Evolutionary conservation across 306 rosid genomes (phyloP), one percentile per base, ranked within the genome.

Genomic region (Begonia fuchsioides): DNA sequence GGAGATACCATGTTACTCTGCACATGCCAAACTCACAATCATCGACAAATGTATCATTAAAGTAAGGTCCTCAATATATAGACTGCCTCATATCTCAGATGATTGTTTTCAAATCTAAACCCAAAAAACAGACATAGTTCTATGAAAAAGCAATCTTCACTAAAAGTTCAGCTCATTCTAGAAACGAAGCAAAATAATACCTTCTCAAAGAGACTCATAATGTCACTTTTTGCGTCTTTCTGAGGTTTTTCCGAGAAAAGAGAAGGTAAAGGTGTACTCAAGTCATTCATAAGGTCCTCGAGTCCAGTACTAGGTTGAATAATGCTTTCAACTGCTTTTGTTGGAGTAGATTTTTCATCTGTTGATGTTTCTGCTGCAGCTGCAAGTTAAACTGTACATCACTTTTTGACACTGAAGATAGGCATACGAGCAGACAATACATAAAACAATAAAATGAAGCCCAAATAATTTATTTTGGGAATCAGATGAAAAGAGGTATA

Each of bases 161-260:
- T 26, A 6, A 26, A 26, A 5, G 35, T 26, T 26, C 35, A 26
- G 35, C 8, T 26, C 35, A 26, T 5, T 26, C 35, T 8, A 26
- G 35, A 26, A 26, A 26, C 8, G 35, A 26, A 26, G 35, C 35
- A 26, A 26, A 26, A 2, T 26, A 26, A 26, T 55, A 92, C 98
- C 98, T 86, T 92, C 71, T 92, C 98, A 62, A 92, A 92, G 63
- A 92, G 98, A 81, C 94, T 79, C 98, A 92, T 82, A 51, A 92
- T 92, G 64, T 86, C 96, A 68, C 72, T 82, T 82, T 86, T 92
- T 17, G 79, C 69, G 39, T 86, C 98, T 66, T 85, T 86, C 56
- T 62, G 74, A 12, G 83, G 92, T 60, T 71, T 79, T 54, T 62
- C 86, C 17, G 87, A 57, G 65, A 57, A 66, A 54, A 73, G 2